Percentiles rank a stretch among this genome's conserved stretches.
Evolutionary conservation across 768 basidiomycete species (phyloP).

Genomic region (Russula lepida): DNA sequence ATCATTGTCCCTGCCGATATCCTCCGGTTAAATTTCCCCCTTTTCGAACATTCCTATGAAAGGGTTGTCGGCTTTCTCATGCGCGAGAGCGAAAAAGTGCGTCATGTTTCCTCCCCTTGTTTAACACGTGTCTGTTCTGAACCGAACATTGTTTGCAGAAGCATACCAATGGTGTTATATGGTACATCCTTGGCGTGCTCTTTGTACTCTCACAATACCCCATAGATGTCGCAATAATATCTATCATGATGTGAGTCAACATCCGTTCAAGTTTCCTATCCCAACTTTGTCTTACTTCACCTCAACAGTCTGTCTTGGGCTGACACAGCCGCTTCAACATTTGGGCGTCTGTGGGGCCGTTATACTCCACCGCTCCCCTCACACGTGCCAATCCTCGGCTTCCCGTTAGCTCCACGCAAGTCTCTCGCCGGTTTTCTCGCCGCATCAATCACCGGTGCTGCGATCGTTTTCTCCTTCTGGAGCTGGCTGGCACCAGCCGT

Average conservation of each 20-base stretch:
- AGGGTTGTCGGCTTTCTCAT: conserved; percentile 69
- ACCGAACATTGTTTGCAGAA: conserved; percentile 32
- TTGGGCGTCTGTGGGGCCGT: conserved; percentile 80
- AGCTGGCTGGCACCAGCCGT: conserved; percentile 45
- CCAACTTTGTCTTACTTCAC: not conserved
- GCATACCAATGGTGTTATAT: conserved; percentile 77
- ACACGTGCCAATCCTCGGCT: conserved; percentile 36
- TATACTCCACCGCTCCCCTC: conserved; percentile 54
- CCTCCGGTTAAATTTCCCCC: conserved; percentile 55
- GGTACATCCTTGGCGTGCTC: conserved; percentile 86
- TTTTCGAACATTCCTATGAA: conserved; percentile 67
- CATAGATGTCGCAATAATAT: conserved; percentile 79
- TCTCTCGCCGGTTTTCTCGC: conserved; percentile 80
- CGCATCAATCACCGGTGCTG: conserved; percentile 62
- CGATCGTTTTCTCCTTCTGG: conserved; percentile 68
- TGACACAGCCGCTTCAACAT: conserved; percentile 87
- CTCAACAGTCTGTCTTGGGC: conserved; percentile 83
- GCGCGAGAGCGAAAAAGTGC: conserved; percentile 79
- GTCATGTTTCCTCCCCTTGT: conserved; percentile 14
- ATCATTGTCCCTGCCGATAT: conserved; percentile 68
- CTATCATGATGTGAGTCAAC: conserved; percentile 59
- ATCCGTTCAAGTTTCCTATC: conserved; percentile 3
- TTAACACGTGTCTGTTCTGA: not conserved
- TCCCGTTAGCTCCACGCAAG: conserved; percentile 76
- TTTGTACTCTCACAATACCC: conserved; percentile 70